Evolutionary conservation across 148 eudicot species (phyloP).

Genomic region (Chenopodium berlandieri): DNA sequence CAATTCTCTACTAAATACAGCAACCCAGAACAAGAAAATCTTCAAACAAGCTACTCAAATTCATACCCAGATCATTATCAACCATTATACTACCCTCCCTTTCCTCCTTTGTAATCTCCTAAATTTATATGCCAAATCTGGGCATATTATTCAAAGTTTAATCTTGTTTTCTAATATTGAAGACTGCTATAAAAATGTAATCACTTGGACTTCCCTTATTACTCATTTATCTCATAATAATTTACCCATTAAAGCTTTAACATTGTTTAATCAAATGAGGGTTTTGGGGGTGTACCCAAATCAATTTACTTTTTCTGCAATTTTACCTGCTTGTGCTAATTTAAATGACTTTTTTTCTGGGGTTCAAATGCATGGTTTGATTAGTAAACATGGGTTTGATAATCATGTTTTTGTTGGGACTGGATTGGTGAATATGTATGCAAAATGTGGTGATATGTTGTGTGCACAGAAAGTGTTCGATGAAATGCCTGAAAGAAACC

Average conservation of each 20-base stretch:
- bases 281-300: constrained; percentile 37
- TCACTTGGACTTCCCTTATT: constrained; percentile 54
- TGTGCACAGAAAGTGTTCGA: constrained; percentile 42
- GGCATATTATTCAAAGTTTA: constrained; percentile 30
- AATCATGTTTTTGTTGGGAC: constrained; percentile 44
- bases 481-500: constrained; percentile 42
- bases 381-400: constrained; percentile 43
- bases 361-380: constrained; percentile 44
- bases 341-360: constrained; percentile 31
- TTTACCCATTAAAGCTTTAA: constrained; percentile 33
- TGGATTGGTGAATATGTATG: constrained; percentile 55
- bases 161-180: constrained; percentile 37
- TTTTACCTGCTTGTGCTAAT: constrained; percentile 45
- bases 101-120: constrained; percentile 45
- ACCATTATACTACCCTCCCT: constrained; percentile 30
- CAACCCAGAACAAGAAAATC: constrained; percentile 29
- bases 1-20: constrained; percentile 38
- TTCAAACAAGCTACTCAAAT: constrained; percentile 44
- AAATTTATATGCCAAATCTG: constrained; percentile 48
- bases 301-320: constrained; percentile 50
- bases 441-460: constrained; percentile 33
- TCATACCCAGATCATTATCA: constrained; percentile 44
- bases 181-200: constrained; percentile 33
- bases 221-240: constrained; percentile 34
- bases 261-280: constrained; percentile 43